Percentiles rank a stretch among this genome's conserved stretches.
Conservation (phyloP, 345 rosid species). For the Cardamine occulta region DNA sequence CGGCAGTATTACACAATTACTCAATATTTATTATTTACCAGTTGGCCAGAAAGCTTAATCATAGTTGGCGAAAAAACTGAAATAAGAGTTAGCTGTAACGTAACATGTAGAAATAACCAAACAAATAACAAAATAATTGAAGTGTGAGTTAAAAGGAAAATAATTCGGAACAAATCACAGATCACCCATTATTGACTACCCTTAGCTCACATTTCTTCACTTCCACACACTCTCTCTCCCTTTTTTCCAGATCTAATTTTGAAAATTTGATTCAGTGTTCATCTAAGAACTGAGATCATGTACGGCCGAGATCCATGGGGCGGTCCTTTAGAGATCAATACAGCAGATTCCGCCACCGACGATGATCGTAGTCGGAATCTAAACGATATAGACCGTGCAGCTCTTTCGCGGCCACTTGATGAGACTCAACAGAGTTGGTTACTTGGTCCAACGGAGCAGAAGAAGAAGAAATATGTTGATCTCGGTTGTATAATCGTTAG, state of each 20-base stretch:
- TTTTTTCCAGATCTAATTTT: constrained; percentile 27
- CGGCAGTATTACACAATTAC: neutral
- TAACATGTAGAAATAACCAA: constrained; percentile 38
- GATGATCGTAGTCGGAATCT: constrained; percentile 91
- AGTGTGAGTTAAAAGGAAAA: neutral
- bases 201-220: constrained; percentile 26
- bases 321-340: constrained; percentile 90
- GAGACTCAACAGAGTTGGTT: constrained; percentile 99
- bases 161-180: neutral
- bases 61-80: constrained; percentile 7
- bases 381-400: constrained; percentile 82
- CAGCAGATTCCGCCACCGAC: constrained; percentile 96
- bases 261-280: constrained; percentile 1
- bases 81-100: constrained; percentile 35
- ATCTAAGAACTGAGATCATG: constrained; percentile 46
- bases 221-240: constrained; percentile 24
- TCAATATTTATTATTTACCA: neutral
- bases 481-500: constrained; percentile 95
- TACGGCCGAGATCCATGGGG: constrained; percentile 99
- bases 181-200: constrained; percentile 23
- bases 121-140: constrained; percentile 29
- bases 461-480: constrained; percentile 97
- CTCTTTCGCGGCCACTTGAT: constrained; percentile 78
- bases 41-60: constrained; percentile 31
- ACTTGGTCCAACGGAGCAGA: constrained; percentile 85